Conservation (phyloP, 495 filamentous ascomycete species). For the Lentithecium fluviatile region DNA sequence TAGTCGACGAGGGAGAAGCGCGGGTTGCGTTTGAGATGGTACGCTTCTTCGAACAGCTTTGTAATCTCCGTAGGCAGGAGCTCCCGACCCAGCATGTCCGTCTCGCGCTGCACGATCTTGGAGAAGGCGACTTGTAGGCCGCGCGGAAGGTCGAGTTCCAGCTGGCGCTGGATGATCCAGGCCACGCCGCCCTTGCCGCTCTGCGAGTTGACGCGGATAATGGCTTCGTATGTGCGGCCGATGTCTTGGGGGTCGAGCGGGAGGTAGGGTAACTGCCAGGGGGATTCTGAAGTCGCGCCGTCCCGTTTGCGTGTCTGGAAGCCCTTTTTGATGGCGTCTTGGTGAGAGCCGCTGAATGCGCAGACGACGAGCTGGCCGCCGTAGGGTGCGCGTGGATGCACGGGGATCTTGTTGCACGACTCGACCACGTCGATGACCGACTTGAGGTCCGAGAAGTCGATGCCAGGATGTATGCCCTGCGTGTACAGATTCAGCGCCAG, state of each 20-base stretch:
- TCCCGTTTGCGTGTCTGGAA: slow-evolving; percentile 69
- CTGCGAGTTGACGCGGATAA: slow-evolving; percentile 97
- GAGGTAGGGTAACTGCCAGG: slow-evolving; percentile 81
- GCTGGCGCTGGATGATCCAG: slow-evolving; percentile 84
- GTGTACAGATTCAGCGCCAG: slow-evolving; percentile 95
- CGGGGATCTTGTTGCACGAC: slow-evolving; percentile 89
- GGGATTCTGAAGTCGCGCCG: slow-evolving; percentile 58
- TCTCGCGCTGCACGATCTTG: slow-evolving; percentile 75
- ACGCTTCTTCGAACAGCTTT: slow-evolving; percentile 79
- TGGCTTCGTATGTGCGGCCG: slow-evolving; percentile 91
- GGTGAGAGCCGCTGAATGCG: slow-evolving; percentile 88
- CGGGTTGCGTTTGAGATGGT: slow-evolving; percentile 76
- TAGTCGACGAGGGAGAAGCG: slow-evolving; percentile 90
- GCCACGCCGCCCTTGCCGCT: slow-evolving; percentile 93
- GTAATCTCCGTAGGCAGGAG: slow-evolving; percentile 80
- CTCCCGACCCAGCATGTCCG: slow-evolving; percentile 75
- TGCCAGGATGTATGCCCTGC: slow-evolving; percentile 78
- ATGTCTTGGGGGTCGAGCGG: slow-evolving; percentile 93
- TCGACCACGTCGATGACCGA: slow-evolving; percentile 87
- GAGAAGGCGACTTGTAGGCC: slow-evolving; percentile 90
- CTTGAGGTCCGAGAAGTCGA: slow-evolving; percentile 91
- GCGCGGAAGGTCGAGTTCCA: slow-evolving; percentile 91
- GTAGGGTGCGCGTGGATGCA: slow-evolving; percentile 85
- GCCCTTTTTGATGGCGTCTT: slow-evolving; percentile 98
- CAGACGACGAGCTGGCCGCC: slow-evolving; percentile 85